These are phyloP conservation scores for Edaphochlamys debaryana DNA, from an alignment of 139 green algal genomes.

Conservation along the genomic window DNA sequence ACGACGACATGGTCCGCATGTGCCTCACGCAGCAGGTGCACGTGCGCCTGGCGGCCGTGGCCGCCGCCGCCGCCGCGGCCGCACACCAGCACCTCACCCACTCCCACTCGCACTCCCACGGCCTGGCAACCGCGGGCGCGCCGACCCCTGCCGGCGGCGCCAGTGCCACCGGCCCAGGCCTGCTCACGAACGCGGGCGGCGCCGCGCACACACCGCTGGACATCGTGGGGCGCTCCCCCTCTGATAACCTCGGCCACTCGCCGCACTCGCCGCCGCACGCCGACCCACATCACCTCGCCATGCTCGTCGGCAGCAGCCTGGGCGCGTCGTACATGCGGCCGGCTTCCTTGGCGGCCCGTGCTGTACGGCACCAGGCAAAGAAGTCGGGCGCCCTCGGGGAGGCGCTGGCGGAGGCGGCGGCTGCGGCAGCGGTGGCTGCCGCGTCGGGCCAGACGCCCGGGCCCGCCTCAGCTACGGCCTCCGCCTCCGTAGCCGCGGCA, in stretches of 20 bases:
- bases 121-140: too few species aligned
- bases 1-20: constrained; percentile 89
- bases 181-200: too few species aligned
- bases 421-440: constrained; percentile 22
- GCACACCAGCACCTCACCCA: constrained; percentile 6
- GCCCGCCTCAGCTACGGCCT: neutral
- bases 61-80: constrained; percentile 9
- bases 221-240: too few species aligned
- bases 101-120: neutral
- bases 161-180: neutral
- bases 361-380: constrained; percentile 28
- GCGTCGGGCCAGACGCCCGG: neutral
- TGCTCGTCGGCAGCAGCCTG: constrained; percentile 24
- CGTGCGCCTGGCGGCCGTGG: constrained; percentile 15
- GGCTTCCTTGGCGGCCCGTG: constrained; percentile 24
- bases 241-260: neutral
- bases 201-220: too few species aligned
- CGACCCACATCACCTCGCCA: constrained; percentile 15
- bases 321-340: constrained; percentile 16
- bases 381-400: constrained; percentile 6
- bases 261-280: neutral
- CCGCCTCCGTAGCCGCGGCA: neutral
- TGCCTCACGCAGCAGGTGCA: constrained; percentile 67
- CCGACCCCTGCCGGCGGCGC: too few species aligned
- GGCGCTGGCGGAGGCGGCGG: constrained; percentile 14